Evolutionary conservation across 768 basidiomycete genomes (phyloP), one percentile per base, ranked within the genome.

Genomic region (Lactarius pseudohatsudake): DNA sequence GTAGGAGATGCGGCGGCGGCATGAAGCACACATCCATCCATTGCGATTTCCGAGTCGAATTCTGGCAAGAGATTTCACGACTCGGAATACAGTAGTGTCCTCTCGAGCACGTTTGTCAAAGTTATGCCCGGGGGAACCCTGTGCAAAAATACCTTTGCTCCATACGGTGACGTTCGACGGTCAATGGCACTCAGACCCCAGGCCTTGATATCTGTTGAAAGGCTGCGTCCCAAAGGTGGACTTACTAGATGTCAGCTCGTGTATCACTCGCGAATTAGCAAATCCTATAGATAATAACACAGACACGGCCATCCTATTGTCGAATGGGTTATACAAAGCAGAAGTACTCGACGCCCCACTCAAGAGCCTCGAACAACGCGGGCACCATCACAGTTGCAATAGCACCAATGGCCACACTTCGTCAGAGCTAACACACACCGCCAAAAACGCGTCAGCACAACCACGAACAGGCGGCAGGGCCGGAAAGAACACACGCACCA

Each of bases 351-450:
- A 88, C 80, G 30, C 90, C 90, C 86, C 86, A 90, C 1, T 87
- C 89, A 9, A 90, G 70, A 3, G 84, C 60, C 70, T 89, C 86
- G 71, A 92, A 94, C 71, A 85, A 75, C 15, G 88, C 77, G 0
- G 92, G 92, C 43, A 89, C 78, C 0, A 79, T 75, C 69, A 89
- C 86, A 16, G 79, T 76, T 2, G 88, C 84, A 15, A 95, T 73
- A 15, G 90, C 76, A 0, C 85, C 93, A 66, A 98, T 96, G 0
- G 95, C 96, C 60, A 84, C 82, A n/a, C n/a, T 95, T 96, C 32
- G 94, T 95, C 68, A 96, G 76, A 9, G 95, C 93, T 94, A 43
- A 20, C 41, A 36, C 1, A 22, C 40, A 32, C 55, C 26, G 66
- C 36, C 36, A 38, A 30, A 38, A 30, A 38, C 9, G 10, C 34